Evolutionary conservation across 2,329 filamentous ascomycete genomes (phyloP), one percentile per base, ranked within the genome.

Genomic region (Fusarium equiseti): DNA sequence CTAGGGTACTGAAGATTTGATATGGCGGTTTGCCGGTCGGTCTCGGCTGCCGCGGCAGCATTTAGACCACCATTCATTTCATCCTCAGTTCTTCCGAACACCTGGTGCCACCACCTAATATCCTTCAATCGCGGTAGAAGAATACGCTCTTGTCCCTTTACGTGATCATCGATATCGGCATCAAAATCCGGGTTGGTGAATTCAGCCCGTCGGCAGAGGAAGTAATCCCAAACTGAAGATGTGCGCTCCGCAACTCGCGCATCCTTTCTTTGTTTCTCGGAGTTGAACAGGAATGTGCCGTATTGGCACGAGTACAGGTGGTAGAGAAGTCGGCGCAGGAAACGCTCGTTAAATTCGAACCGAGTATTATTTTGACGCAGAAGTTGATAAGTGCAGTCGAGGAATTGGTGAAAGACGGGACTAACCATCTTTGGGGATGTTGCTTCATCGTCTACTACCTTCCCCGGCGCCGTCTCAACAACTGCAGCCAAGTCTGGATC

Each of bases 291-390:
- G 78, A 99, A 99, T 0, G 95, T 98, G 48, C 96, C 96, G 70
- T 98, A 99, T 78, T 99, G 96, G 72, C 95, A 97, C 1, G 95
- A 95, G 78, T 98, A 95, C 3, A 97, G 87, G 78, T 99, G 96
- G 77, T 98, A 99, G 3, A 98, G 85, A 5, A 99, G 84, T 22
- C 96, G 90, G 27, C 94, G 88, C 9, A 99, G 83, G 79, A 99
- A 98, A 7, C 95, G 90, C 79, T 98, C 96, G 73, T 97, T 98
- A 81, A 94, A 99, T 79, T 99, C 95, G 77, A 99, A 99, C 0
- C 95, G 91, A 9, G 89, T 92, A 1, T 94, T 94, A 75, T 95
- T 86, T 78, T 98, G 96, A 66, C 92, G 87, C 26, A 97, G 83
- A 29, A 99, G 85, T 79, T 99, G 96, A 78, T 96, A 98, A 2